Percentiles rank a stretch among this genome's conserved stretches.
These are phyloP conservation scores for Wickerhamomyces bisporus DNA, from an alignment of 805 yeast species.

Conservation along the genomic window DNA sequence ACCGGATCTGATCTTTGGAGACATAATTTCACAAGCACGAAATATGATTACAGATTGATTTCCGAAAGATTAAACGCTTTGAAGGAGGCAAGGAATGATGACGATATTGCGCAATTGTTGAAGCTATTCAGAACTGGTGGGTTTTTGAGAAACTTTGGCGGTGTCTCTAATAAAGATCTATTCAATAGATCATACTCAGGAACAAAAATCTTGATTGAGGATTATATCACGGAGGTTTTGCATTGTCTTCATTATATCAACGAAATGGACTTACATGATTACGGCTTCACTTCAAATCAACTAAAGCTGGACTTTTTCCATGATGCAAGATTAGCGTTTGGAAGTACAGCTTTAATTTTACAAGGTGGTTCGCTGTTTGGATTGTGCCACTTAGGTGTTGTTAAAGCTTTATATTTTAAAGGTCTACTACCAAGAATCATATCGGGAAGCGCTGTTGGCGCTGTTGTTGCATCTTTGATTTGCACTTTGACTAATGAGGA, in stretches of 20 bases:
- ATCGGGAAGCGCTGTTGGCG: slow-evolving; percentile 92
- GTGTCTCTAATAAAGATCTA: slow-evolving; percentile 72
- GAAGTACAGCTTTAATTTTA: slow-evolving; percentile 82
- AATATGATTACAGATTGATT: slow-evolving; percentile 81
- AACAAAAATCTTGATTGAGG: slow-evolving; percentile 84
- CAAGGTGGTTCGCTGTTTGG: slow-evolving; percentile 98
- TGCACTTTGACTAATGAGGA: slow-evolving; percentile 71
- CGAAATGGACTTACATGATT: slow-evolving; percentile 24
- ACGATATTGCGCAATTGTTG: slow-evolving; percentile 53
- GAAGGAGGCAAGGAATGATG: slow-evolving; percentile 50
- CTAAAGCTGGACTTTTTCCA: slow-evolving; percentile 71
- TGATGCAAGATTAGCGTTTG: slow-evolving; percentile 82
- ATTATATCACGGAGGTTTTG: slow-evolving; percentile 73
- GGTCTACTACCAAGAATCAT: slow-evolving; percentile 78
- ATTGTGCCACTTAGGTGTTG: slow-evolving; percentile 88
- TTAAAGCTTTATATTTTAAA: slow-evolving; percentile 71
- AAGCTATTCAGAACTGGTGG: slow-evolving; percentile 72
- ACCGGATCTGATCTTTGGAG: slow-evolving; percentile 65
- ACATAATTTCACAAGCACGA: slow-evolving; percentile 72
- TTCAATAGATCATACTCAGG: slow-evolving; percentile 84
- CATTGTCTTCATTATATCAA: slow-evolving; percentile 59
- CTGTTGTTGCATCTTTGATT: slow-evolving; percentile 82
- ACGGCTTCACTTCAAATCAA: slow-evolving; percentile 37
- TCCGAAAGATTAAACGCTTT: slow-evolving; percentile 65
- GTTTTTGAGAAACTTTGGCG: slow-evolving; percentile 84